Conservation (phyloP, 2,329 filamentous ascomycete genomes). For the Aquanectria penicillioides region DNA sequence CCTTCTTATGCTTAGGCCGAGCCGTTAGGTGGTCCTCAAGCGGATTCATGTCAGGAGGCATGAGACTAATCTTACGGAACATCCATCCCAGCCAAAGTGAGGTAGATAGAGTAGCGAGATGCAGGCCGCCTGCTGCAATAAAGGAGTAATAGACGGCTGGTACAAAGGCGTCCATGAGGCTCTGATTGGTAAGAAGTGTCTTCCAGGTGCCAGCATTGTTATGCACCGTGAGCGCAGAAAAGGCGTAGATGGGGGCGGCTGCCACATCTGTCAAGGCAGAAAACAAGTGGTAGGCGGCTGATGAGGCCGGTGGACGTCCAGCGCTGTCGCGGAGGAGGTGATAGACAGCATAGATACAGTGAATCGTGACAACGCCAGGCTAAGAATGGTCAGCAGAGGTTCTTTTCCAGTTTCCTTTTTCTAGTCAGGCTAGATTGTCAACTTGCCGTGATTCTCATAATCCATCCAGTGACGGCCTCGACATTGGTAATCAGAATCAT, state of each 20-base stretch:
- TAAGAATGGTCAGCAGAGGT: slow-evolving; percentile 52
- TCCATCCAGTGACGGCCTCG: slow-evolving; percentile 73
- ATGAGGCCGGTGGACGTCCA: slow-evolving; percentile 79
- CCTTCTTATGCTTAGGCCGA: slow-evolving; percentile 76
- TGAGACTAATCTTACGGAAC: slow-evolving; percentile 82
- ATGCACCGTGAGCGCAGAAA: slow-evolving; percentile 59
- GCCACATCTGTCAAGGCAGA: slow-evolving; percentile 75
- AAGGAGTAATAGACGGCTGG: slow-evolving; percentile 75
- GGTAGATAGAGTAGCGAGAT: slow-evolving; percentile 74
- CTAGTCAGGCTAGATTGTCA: not conserved
- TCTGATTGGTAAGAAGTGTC: slow-evolving; percentile 70
- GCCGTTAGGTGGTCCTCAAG: slow-evolving; percentile 87
- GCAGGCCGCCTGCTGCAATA: slow-evolving; percentile 71
- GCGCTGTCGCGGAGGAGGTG: slow-evolving; percentile 79
- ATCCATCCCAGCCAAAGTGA: slow-evolving; percentile 80
- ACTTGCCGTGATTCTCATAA: slow-evolving; percentile 80
- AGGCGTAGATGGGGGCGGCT: slow-evolving; percentile 65
- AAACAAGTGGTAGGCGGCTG: slow-evolving; percentile 90
- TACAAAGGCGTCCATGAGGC: slow-evolving; percentile 68
- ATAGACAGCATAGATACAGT: slow-evolving; percentile 81
- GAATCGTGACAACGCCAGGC: slow-evolving; percentile 79
- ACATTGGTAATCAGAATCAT: slow-evolving; percentile 81
- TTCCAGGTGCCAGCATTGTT: slow-evolving; percentile 66
- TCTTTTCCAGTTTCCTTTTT: no score
- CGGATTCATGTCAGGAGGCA: slow-evolving; percentile 96